Percentiles rank a stretch among this genome's conserved stretches.
Evolutionary conservation across 371 early-diverging fungal species (phyloP).

Genomic region (Encephalitozoon intestinalis): DNA sequence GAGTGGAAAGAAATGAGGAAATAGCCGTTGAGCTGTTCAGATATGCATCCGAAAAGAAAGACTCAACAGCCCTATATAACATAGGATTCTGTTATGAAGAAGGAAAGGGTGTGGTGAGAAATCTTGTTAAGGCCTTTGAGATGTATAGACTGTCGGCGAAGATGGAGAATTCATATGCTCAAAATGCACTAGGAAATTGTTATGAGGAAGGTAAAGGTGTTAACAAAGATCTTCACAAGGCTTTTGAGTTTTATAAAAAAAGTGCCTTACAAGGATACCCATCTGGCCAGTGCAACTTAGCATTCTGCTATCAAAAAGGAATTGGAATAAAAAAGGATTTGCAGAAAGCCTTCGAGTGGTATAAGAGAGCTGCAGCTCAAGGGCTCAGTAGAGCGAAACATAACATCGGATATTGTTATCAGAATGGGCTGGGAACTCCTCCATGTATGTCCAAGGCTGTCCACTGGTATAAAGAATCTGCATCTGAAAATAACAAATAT

Average conservation of each 20-base stretch:
- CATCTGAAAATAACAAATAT: slow-evolving; percentile 24
- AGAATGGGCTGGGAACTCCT: slow-evolving; percentile 66
- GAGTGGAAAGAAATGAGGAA: slow-evolving; percentile 66
- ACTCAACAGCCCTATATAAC: slow-evolving; percentile 84
- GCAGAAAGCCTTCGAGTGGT: slow-evolving; percentile 68
- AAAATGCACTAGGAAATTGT: slow-evolving; percentile 73
- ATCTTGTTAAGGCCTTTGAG: slow-evolving; percentile 69
- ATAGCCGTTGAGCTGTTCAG: slow-evolving; percentile 78
- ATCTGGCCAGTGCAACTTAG: slow-evolving; percentile 71
- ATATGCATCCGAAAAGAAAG: slow-evolving; percentile 80
- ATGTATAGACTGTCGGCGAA: slow-evolving; percentile 74
- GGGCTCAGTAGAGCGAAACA: slow-evolving; percentile 73
- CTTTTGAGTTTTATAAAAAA: slow-evolving; percentile 61
- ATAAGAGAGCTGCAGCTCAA: slow-evolving; percentile 67
- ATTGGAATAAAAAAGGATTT: slow-evolving; percentile 67
- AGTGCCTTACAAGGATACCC: slow-evolving; percentile 66
- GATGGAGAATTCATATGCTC: slow-evolving; percentile 74
- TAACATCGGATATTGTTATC: slow-evolving; percentile 67
- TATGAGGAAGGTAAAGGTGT: slow-evolving; percentile 67
- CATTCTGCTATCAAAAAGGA: slow-evolving; percentile 72
- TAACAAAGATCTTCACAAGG: slow-evolving; percentile 58
- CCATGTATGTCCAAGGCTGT: slow-evolving; percentile 49
- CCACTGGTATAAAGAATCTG: slow-evolving; percentile 28
- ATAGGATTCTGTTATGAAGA: slow-evolving; percentile 79
- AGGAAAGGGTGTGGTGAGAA: slow-evolving; percentile 67